phyloP scores from a whole-genome alignment of 1,284 basidiomycete species.

The Puccinia hordei region DNA sequence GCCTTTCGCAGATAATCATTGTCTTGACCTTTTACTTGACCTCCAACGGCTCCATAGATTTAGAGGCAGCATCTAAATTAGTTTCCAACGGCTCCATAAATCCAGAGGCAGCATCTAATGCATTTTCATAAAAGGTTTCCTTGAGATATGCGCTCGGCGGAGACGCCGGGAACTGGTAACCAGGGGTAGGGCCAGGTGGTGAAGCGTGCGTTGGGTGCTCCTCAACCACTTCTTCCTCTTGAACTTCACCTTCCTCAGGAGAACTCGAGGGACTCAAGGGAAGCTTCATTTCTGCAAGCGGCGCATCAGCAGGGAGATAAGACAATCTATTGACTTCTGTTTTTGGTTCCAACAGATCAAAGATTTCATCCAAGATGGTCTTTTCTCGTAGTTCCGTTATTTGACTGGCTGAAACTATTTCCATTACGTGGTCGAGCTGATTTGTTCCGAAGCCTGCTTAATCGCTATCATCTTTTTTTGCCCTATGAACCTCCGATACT shows the following conservation, averaged over 20 bases:
- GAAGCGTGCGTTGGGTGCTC: neutral
- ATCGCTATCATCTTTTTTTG: neutral
- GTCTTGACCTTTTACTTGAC: neutral
- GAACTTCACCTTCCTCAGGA: slow-evolving; percentile 22
- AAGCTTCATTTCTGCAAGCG: neutral
- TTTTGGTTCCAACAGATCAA: neutral
- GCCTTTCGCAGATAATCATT: neutral
- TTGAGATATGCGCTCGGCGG: neutral
- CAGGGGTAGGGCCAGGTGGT: neutral
- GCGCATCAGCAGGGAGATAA: neutral
- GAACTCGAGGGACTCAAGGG: slow-evolving; percentile 14
- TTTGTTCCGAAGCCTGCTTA: neutral
- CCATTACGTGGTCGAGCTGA: neutral
- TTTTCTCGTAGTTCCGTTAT: neutral
- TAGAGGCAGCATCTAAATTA: neutral
- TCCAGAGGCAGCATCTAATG: too few relatives aligned
- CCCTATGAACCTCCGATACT: neutral
- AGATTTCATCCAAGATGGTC: neutral
- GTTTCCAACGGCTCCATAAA: too few relatives aligned
- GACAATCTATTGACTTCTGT: neutral
- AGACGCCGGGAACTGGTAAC: neutral
- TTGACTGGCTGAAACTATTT: neutral
- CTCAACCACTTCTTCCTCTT: neutral
- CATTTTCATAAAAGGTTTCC: too few relatives aligned
- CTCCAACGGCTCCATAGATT: neutral